A percentile compares a stretch with the other conserved stretches of the same genome.
Conservation (phyloP, 257 asterid genomes). For the Petunia secreta region DNA sequence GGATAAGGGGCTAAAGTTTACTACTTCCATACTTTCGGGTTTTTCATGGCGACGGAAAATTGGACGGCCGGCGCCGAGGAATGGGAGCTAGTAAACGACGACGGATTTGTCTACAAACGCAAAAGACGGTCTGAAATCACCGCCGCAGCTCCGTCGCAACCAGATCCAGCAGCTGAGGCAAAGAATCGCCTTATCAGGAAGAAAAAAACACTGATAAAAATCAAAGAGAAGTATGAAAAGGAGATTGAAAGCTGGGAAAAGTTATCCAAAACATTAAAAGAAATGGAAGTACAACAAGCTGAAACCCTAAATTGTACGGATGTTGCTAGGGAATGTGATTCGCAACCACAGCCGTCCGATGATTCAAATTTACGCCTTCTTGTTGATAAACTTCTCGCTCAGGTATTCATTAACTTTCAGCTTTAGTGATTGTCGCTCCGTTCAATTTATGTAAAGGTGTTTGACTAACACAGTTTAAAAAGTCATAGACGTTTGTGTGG, state of each 20-base stretch:
- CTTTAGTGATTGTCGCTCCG: too few relatives aligned
- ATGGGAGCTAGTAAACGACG: constrained; percentile 66
- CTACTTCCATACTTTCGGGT: too few relatives aligned
- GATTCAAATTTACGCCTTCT: constrained; percentile 28
- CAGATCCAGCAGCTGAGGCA: constrained; percentile 61
- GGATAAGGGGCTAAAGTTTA: too few relatives aligned
- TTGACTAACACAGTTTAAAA: too few relatives aligned
- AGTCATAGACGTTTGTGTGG: too few relatives aligned
- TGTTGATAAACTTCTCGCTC: constrained; percentile 58
- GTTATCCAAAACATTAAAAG: constrained; percentile 62
- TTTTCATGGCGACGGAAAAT: constrained; percentile 44
- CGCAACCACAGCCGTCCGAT: constrained; percentile 26
- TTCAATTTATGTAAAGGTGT: too few relatives aligned
- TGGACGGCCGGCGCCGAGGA: constrained; percentile 45
- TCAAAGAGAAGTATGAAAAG: constrained; percentile 43
- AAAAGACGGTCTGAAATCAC: constrained; percentile 48
- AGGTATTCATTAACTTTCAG: constrained; percentile 44
- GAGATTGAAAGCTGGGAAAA: constrained; percentile 78
- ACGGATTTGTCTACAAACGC: constrained; percentile 68
- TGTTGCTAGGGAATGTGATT: constrained; percentile 22
- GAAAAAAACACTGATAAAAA: constrained; percentile 59
- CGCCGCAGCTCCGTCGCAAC: constrained; percentile 47
- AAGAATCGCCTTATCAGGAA: constrained; percentile 54
- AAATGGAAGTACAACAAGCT: constrained; percentile 39
- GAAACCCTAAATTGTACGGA: constrained; percentile 25